A percentile compares a stretch with the other conserved stretches of the same genome.
Evolutionary conservation across 768 basidiomycete species (phyloP).

Genomic region (Trametes maxima): DNA sequence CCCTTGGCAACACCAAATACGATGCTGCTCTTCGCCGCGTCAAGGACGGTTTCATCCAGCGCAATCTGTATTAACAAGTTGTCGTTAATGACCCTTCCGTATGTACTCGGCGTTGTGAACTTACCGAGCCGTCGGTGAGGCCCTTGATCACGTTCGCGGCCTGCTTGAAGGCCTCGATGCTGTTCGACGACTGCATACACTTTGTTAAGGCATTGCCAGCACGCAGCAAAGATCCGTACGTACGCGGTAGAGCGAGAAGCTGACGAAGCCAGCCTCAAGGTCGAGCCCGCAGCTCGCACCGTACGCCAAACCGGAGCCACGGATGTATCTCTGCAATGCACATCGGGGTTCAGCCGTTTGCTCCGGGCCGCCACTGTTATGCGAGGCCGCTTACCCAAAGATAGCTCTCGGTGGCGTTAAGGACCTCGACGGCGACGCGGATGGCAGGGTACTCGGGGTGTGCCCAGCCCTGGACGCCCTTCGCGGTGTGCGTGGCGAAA

Average conservation of each 20-base stretch:
- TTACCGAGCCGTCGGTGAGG: constrained; percentile 80
- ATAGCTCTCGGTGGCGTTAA: constrained; percentile 94
- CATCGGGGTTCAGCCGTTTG: background rate
- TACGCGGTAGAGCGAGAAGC: constrained; percentile 80
- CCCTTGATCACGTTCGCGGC: constrained; percentile 77
- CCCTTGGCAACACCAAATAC: constrained; percentile 81
- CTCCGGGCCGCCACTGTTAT: constrained; percentile 1
- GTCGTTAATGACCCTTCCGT: constrained; percentile 10
- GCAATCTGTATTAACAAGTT: constrained; percentile 56
- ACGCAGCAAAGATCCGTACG: constrained; percentile 26
- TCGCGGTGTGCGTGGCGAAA: constrained; percentile 76
- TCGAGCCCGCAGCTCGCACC: constrained; percentile 80
- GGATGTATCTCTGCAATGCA: constrained; percentile 69
- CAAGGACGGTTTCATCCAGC: constrained; percentile 78
- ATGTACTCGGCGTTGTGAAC: constrained; percentile 25
- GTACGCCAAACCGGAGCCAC: constrained; percentile 94
- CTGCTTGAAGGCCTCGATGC: constrained; percentile 77
- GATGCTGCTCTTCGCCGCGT: constrained; percentile 90
- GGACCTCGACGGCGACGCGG: constrained; percentile 78
- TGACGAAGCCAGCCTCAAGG: constrained; percentile 75
- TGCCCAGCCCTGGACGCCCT: constrained; percentile 76
- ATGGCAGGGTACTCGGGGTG: constrained; percentile 87
- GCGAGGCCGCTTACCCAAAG: constrained; percentile 66
- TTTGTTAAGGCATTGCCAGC: background rate
- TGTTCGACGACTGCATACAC: constrained; percentile 69